A percentile compares a stretch with the other conserved stretches of the same genome.
Evolutionary conservation across 768 basidiomycete species (phyloP).

Genomic region (Dacryopinax spathularia): DNA sequence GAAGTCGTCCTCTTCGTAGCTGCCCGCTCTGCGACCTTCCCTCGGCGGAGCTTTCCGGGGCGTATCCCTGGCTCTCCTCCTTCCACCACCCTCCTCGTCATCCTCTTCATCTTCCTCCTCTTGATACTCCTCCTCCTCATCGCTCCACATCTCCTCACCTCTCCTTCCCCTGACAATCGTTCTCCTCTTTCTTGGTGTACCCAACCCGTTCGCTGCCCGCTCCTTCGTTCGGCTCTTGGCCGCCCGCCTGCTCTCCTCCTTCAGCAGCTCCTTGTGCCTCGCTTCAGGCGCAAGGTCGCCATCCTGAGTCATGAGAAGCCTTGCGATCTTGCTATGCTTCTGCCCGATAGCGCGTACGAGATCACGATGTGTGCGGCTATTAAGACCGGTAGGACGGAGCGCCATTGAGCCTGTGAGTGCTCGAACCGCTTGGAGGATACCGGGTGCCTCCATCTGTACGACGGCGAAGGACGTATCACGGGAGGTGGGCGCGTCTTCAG

Average conservation of each 20-base stretch:
- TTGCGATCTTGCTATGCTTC: slow-evolving; percentile 67
- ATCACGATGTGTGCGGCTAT: slow-evolving; percentile 78
- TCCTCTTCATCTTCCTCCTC: slow-evolving; percentile 21
- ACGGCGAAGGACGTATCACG: slow-evolving; percentile 81
- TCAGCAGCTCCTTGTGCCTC: slow-evolving; percentile 53
- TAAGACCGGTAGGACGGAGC: slow-evolving; percentile 77
- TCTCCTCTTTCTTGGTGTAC: slow-evolving; percentile 35
- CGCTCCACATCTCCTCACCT: slow-evolving; percentile 44
- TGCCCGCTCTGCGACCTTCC: slow-evolving; percentile 35
- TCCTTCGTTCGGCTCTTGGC: slow-evolving; percentile 49
- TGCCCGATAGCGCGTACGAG: slow-evolving; percentile 75
- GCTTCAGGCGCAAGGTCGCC: slow-evolving; percentile 37
- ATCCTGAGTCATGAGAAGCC: slow-evolving; percentile 50
- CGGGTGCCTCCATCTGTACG: slow-evolving; percentile 73
- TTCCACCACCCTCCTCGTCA: slow-evolving; percentile 33
- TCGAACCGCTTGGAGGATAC: slow-evolving; percentile 76
- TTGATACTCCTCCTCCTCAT: slow-evolving; percentile 37
- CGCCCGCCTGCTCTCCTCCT: slow-evolving; percentile 26
- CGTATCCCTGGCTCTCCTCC: slow-evolving; percentile 29
- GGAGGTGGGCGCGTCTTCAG: slow-evolving; percentile 61
- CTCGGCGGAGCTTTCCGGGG: slow-evolving; percentile 21
- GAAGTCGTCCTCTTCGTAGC: slow-evolving; percentile 76
- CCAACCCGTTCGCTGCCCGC: slow-evolving; percentile 34
- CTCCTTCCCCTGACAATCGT: slow-evolving; percentile 27
- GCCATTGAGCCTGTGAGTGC: slow-evolving; percentile 71